These are phyloP conservation scores for Ascochyta rabiei DNA, from an alignment of 2,329 filamentous ascomycete species.

Conservation along the genomic window DNA sequence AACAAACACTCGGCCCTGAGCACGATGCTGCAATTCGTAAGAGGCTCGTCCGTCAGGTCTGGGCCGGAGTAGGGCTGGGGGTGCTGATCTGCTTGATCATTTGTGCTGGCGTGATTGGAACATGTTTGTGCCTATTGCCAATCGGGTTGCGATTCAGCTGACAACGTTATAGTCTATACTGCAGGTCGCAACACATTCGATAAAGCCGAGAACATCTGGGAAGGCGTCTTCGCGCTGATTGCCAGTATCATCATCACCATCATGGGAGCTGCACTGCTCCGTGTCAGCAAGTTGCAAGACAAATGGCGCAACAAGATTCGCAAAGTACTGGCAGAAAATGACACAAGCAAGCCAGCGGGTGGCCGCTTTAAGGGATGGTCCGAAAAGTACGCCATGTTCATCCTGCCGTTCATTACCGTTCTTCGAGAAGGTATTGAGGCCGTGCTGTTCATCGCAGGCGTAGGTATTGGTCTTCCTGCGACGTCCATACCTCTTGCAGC, in stretches of 20 bases:
- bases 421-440: conserved; percentile 85
- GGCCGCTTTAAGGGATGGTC: conserved; percentile 65
- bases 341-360: conserved; percentile 47
- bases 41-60: conserved; percentile 70
- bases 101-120: conserved; percentile 70
- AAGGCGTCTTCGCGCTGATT: conserved; percentile 77
- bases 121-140: conserved; percentile 47
- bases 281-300: conserved; percentile 80
- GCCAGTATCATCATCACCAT: conserved; percentile 80
- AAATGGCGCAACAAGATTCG: conserved; percentile 88
- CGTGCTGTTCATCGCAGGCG: conserved; percentile 84
- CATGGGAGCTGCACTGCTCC: conserved; percentile 79
- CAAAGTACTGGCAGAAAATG: conserved; percentile 66
- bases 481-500: conserved; percentile 79
- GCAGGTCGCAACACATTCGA: conserved; percentile 72
- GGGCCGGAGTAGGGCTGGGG: conserved; percentile 69
- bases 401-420: conserved; percentile 86
- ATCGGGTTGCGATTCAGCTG: neutral
- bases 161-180: conserved; percentile 60
- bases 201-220: conserved; percentile 75
- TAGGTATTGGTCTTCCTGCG: conserved; percentile 77
- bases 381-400: conserved; percentile 85
- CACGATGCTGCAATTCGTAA: conserved; percentile 69
- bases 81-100: conserved; percentile 69
- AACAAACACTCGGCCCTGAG: conserved; percentile 75